These are phyloP conservation scores for Paracorniculantispora psalliotae DNA, from an alignment of 2,329 filamentous ascomycete genomes.

Conservation along the genomic window DNA sequence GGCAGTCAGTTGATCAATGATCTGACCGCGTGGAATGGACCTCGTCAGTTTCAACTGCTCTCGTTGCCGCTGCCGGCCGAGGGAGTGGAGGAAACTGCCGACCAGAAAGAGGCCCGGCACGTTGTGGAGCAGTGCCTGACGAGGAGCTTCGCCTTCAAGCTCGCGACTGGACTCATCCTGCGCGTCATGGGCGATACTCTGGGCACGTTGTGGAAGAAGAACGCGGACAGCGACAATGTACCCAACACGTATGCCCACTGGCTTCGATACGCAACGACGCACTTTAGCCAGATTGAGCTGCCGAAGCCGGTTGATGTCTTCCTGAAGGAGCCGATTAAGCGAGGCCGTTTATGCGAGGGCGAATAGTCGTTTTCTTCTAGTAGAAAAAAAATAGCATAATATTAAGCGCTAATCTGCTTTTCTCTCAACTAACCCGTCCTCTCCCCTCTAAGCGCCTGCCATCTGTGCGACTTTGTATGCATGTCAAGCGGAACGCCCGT, in stretches of 20 bases:
- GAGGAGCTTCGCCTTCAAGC: constrained; percentile 50
- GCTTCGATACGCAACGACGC: constrained; percentile 44
- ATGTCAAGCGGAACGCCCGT: too few relatives aligned
- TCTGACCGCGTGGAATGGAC: constrained; percentile 46
- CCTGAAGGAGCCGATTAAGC: constrained; percentile 33
- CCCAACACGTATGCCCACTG: constrained; percentile 50
- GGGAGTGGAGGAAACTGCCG: constrained; percentile 30
- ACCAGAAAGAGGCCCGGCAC: constrained; percentile 43
- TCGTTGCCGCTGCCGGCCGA: constrained; percentile 27
- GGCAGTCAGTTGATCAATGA: constrained; percentile 49
- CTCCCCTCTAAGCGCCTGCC: too few relatives aligned
- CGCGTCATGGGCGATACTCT: constrained; percentile 45
- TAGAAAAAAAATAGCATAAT: not conserved
- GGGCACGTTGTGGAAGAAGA: constrained; percentile 47
- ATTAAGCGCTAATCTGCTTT: not conserved
- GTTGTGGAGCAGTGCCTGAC: constrained; percentile 48
- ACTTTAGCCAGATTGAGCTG: constrained; percentile 41
- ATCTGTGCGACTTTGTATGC: too few relatives aligned
- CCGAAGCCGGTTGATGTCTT: constrained; percentile 31
- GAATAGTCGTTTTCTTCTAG: too few relatives aligned
- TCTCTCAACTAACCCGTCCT: not conserved
- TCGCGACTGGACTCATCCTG: constrained; percentile 50
- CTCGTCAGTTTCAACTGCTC: constrained; percentile 45
- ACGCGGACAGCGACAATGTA: constrained; percentile 43
- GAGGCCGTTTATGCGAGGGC: constrained; percentile 24